Evolutionary conservation across 2,329 filamentous ascomycete genomes (phyloP).

Genomic region (Rosellinia necatrix): DNA sequence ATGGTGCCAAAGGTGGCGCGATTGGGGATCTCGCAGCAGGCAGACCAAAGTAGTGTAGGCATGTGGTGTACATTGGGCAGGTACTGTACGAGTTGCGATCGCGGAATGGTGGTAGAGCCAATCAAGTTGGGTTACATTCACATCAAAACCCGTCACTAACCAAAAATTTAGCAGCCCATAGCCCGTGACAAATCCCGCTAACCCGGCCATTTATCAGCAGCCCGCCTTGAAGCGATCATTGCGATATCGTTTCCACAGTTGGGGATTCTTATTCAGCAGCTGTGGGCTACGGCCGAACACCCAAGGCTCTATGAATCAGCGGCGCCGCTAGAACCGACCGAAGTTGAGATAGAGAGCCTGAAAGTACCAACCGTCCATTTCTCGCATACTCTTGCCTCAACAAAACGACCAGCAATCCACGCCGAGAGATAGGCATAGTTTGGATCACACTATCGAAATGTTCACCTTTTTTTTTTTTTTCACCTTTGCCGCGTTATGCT

Average conservation of each 20-base stretch:
- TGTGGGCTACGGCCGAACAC: slow-evolving; percentile 5
- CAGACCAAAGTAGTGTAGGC: no score
- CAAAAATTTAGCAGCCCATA: background rate
- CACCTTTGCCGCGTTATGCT: slow-evolving; percentile 19
- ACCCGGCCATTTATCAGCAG: slow-evolving; percentile 15
- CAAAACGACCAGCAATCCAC: slow-evolving; percentile 2
- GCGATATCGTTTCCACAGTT: slow-evolving; percentile 13
- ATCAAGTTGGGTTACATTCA: slow-evolving; percentile 8
- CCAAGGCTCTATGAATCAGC: slow-evolving; percentile 5
- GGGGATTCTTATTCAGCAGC: slow-evolving; percentile 17
- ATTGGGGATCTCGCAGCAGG: background rate
- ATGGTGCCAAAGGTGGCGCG: background rate
- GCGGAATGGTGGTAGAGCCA: slow-evolving; percentile 11
- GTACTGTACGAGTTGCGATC: slow-evolving; percentile 9
- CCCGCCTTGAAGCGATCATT: background rate
- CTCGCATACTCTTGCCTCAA: slow-evolving; percentile 27
- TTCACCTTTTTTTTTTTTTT: no score
- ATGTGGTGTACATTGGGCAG: no score
- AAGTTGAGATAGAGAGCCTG: background rate
- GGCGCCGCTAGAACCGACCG: background rate
- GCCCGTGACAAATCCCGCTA: slow-evolving; percentile 20
- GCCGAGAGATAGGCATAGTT: slow-evolving; percentile 1
- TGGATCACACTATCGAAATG: slow-evolving; percentile 6
- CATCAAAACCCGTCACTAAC: background rate
- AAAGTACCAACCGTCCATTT: slow-evolving; percentile 15